phyloP scores from a whole-genome alignment of 1,284 basidiomycete species.

The Fomitopsis schrenkii region DNA sequence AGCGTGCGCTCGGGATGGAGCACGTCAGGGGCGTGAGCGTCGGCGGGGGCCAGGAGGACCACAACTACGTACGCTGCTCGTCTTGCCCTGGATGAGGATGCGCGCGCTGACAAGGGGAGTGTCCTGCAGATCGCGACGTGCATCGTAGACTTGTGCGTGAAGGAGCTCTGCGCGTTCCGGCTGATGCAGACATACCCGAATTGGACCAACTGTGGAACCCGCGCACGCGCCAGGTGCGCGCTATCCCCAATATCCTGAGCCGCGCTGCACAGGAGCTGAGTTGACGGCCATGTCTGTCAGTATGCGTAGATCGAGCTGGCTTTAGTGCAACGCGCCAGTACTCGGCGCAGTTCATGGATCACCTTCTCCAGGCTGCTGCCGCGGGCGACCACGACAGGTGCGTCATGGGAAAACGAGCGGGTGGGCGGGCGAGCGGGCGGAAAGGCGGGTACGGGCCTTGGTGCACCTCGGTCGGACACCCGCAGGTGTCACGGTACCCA shows the following conservation, averaged over 20 bases:
- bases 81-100: neutral
- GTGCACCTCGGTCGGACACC: too few relatives aligned
- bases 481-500: too few relatives aligned
- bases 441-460: too few relatives aligned
- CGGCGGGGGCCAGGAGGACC: slow-evolving; percentile 66
- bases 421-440: too few relatives aligned
- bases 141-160: slow-evolving; percentile 84
- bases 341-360: slow-evolving; percentile 82
- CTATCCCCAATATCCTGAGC: neutral
- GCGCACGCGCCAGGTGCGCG: slow-evolving; percentile 44
- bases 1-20: slow-evolving; percentile 88
- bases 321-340: slow-evolving; percentile 95
- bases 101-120: neutral
- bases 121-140: slow-evolving; percentile 71
- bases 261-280: neutral
- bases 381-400: slow-evolving; percentile 68
- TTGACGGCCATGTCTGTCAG: neutral
- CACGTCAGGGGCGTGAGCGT: slow-evolving; percentile 81
- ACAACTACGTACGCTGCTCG: slow-evolving; percentile 64
- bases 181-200: slow-evolving; percentile 99
- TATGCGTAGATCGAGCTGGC: slow-evolving; percentile 78
- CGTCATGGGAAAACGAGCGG: slow-evolving; percentile 30
- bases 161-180: slow-evolving; percentile 88
- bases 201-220: slow-evolving; percentile 94
- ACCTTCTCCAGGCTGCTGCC: slow-evolving; percentile 77